These are phyloP conservation scores for Ambispora gerdemannii DNA, from an alignment of 192 early-diverging fungal genomes.

Conservation along the genomic window DNA sequence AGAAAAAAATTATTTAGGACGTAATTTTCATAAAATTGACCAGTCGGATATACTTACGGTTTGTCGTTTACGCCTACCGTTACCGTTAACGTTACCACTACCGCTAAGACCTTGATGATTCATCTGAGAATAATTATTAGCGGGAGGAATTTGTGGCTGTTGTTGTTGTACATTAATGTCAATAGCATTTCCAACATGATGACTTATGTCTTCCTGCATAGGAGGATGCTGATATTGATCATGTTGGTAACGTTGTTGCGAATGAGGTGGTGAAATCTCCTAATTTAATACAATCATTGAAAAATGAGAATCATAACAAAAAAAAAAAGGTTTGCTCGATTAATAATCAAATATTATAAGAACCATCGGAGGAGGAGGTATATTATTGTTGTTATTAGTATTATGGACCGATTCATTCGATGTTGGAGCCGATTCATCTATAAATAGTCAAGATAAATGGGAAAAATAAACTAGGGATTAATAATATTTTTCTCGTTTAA, in stretches of 20 bases:
- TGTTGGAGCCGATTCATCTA: not conserved
- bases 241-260: no score
- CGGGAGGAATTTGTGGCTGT: not conserved
- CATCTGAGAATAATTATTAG: not conserved
- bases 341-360: no score
- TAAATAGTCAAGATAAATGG: not conserved
- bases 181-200: not conserved
- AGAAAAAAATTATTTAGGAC: no score
- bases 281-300: no score
- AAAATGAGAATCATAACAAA: no score
- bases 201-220: not conserved
- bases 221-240: not conserved
- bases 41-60: not conserved
- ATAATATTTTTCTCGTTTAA: not conserved
- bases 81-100: no score
- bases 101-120: not conserved
- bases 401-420: not conserved
- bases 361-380: no score
- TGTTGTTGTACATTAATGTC: not conserved
- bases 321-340: no score
- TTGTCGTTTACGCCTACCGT: not conserved
- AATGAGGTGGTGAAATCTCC: no score
- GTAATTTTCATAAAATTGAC: no score
- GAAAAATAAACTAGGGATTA: not conserved
- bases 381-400: no score